Percentiles rank a stretch among this genome's conserved stretches.
phyloP scores from a whole-genome alignment of 1,139 yeast species.

The Zygoascus hellenicus region DNA sequence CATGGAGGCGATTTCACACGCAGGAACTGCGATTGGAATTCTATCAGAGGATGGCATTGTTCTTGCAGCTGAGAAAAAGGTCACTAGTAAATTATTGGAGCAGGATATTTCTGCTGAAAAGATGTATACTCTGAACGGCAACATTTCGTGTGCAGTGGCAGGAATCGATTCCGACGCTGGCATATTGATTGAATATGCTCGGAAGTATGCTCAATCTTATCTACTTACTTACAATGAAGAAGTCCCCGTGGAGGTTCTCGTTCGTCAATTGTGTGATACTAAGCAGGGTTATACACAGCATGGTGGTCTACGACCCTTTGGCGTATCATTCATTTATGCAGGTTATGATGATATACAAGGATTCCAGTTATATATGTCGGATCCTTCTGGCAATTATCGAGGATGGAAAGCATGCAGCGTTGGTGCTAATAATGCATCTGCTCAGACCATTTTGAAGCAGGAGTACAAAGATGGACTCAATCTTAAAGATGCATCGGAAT shows the following conservation, averaged over 20 bases:
- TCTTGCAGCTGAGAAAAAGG: constrained; percentile 92
- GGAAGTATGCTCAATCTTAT: constrained; percentile 78
- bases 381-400: constrained; percentile 95
- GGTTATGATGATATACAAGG: constrained; percentile 90
- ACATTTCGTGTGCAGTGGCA: constrained; percentile 86
- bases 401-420: constrained; percentile 99
- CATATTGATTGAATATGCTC: constrained; percentile 81
- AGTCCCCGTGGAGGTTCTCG: constrained; percentile 86
- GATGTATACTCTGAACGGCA: constrained; percentile 75
- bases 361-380: constrained; percentile 88
- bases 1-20: constrained; percentile 93
- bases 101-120: constrained; percentile 93
- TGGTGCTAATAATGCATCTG: constrained; percentile 94
- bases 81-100: constrained; percentile 84
- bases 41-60: constrained; percentile 91
- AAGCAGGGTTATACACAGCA: constrained; percentile 98
- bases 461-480: constrained; percentile 67
- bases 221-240: constrained; percentile 82
- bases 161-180: constrained; percentile 98
- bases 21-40: constrained; percentile 96
- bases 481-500: constrained; percentile 73
- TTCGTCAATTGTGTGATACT: constrained; percentile 82
- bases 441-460: constrained; percentile 91
- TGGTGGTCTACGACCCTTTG: constrained; percentile 98
- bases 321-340: constrained; percentile 93